These are phyloP conservation scores for Teratosphaeria gauchensis DNA, from an alignment of 2,329 filamentous ascomycete species.

Conservation along the genomic window DNA sequence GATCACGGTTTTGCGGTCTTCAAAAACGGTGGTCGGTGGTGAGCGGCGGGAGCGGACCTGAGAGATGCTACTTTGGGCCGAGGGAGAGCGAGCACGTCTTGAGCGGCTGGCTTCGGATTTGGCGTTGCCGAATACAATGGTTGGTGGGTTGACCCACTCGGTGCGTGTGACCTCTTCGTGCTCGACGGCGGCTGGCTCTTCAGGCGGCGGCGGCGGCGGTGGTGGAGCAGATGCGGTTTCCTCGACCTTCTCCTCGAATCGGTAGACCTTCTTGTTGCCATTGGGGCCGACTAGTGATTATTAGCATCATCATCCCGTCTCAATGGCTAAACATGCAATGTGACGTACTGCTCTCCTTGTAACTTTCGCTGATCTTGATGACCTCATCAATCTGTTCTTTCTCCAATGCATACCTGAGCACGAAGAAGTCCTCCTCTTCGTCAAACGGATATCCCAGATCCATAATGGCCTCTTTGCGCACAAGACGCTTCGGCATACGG, in stretches of 20 bases:
- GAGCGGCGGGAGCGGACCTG: slow-evolving; percentile 11
- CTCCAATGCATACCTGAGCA: slow-evolving; percentile 74
- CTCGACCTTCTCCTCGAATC: slow-evolving; percentile 24
- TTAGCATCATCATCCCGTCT: not conserved
- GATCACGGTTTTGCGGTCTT: slow-evolving; percentile 21
- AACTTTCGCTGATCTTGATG: slow-evolving; percentile 71
- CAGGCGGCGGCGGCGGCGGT: not conserved
- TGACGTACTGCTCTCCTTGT: slow-evolving; percentile 40
- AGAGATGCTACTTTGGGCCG: slow-evolving; percentile 18
- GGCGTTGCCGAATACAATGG: slow-evolving; percentile 13
- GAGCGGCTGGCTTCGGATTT: slow-evolving; percentile 9
- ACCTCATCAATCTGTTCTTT: slow-evolving; percentile 89
- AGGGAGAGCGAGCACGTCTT: slow-evolving; percentile 16
- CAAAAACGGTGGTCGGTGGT: slow-evolving; percentile 15
- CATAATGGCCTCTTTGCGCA: slow-evolving; percentile 69
- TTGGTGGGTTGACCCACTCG: slow-evolving; percentile 32
- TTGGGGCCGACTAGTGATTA: not conserved
- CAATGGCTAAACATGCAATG: not conserved
- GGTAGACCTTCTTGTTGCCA: slow-evolving; percentile 28
- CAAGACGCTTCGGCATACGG: slow-evolving; percentile 69
- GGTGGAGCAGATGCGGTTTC: slow-evolving; percentile 12
- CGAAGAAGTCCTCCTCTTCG: slow-evolving; percentile 75
- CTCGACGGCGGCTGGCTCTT: slow-evolving; percentile 15
- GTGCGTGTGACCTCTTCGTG: slow-evolving; percentile 26
- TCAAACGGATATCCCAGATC: slow-evolving; percentile 79